Evolutionary conservation across 2,329 filamentous ascomycete species (phyloP).

Genomic region (Bipolaris bicolor): DNA sequence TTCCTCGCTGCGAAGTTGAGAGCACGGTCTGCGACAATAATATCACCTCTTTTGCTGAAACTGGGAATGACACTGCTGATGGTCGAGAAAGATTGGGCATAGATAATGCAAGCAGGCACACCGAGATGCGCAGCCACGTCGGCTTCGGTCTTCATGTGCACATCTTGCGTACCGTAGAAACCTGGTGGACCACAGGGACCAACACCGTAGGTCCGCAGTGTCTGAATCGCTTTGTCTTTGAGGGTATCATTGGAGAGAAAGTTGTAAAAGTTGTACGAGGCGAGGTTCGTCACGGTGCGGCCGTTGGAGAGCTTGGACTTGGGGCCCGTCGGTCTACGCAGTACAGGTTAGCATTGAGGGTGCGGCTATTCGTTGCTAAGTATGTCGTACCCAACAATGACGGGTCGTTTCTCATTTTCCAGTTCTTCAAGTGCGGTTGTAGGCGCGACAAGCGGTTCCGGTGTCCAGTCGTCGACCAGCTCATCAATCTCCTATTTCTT

Average conservation of each 20-base stretch:
- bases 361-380: too few species aligned
- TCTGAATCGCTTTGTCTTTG: slow-evolving; percentile 93
- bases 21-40: slow-evolving; percentile 93
- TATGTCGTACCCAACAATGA: slow-evolving; percentile 77
- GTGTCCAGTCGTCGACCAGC: slow-evolving; percentile 93
- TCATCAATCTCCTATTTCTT: slow-evolving; percentile 82
- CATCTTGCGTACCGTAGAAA: slow-evolving; percentile 98
- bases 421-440: slow-evolving; percentile 76
- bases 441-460: slow-evolving; percentile 83
- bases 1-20: slow-evolving; percentile 95
- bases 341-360: slow-evolving; percentile 17
- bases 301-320: slow-evolving; percentile 89
- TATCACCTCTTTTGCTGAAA: slow-evolving; percentile 95
- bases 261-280: slow-evolving; percentile 97
- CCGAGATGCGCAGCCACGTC: slow-evolving; percentile 92
- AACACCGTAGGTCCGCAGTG: slow-evolving; percentile 92
- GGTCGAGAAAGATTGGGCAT: slow-evolving; percentile 94
- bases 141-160: slow-evolving; percentile 95
- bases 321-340: slow-evolving; percentile 77
- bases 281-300: slow-evolving; percentile 89
- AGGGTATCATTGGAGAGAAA: slow-evolving; percentile 90
- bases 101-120: slow-evolving; percentile 88
- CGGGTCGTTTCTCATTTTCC: slow-evolving; percentile 82
- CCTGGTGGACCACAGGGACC: slow-evolving; percentile 95
- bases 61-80: slow-evolving; percentile 96